Conservation (phyloP, 257 asterid species). For the Solanum chilense region DNA sequence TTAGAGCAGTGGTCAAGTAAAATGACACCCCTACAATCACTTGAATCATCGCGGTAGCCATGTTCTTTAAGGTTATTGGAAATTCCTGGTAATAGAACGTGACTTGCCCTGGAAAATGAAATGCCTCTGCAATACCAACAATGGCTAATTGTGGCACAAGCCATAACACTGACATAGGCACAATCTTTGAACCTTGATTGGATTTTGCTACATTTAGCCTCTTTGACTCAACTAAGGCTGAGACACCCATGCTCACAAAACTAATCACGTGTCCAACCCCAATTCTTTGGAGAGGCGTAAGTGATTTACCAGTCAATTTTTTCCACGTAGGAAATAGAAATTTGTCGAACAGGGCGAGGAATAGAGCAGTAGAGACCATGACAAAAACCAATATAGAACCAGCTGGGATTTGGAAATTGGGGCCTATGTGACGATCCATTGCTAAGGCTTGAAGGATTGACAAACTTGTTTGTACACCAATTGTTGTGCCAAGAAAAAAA, state of each 20-base stretch:
- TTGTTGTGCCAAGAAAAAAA: not conserved
- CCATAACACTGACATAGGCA: constrained; percentile 45
- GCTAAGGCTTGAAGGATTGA: constrained; percentile 9
- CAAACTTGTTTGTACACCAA: not conserved
- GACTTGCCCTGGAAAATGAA: constrained; percentile 49
- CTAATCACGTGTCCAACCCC: constrained; percentile 9
- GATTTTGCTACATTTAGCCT: constrained; percentile 21
- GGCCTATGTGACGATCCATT: not conserved
- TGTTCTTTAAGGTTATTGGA: constrained; percentile 32
- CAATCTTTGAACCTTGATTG: not conserved
- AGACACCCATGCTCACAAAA: constrained; percentile 29
- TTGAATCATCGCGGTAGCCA: constrained; percentile 47
- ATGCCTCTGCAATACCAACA: constrained; percentile 49
- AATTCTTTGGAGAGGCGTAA: constrained; percentile 9
- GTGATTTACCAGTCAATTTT: not conserved
- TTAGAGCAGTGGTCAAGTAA: constrained; percentile 1
- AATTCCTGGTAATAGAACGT: constrained; percentile 52
- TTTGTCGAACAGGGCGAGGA: not conserved
- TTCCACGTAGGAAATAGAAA: constrained; percentile 1
- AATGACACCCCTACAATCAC: constrained; percentile 29
- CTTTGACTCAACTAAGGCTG: constrained; percentile 45
- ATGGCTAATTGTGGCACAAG: constrained; percentile 26
- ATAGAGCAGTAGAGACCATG: not conserved
- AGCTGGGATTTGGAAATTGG: constrained; percentile 11
- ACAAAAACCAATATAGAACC: constrained; percentile 1